phyloP scores from a whole-genome alignment of 2,329 filamentous ascomycete genomes.

The Neopestalotiopsis sp. region DNA sequence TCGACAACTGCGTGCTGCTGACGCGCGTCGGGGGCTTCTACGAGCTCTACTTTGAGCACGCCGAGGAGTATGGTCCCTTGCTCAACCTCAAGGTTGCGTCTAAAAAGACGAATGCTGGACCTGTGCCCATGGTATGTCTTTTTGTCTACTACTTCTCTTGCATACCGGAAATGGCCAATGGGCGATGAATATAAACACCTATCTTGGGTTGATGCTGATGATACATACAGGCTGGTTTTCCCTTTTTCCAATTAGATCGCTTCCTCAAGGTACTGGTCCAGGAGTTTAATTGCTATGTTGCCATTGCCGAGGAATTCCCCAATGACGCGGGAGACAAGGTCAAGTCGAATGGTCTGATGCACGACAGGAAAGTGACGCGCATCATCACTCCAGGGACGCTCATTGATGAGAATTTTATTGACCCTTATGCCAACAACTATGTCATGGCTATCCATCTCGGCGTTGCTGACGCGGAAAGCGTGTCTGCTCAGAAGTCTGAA shows the following conservation, averaged over 20 bases:
- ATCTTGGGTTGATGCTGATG: neutral
- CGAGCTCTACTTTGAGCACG: constrained; percentile 96
- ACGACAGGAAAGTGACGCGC: constrained; percentile 82
- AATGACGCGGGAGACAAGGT: constrained; percentile 72
- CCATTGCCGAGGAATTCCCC: constrained; percentile 90
- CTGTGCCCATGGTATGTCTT: constrained; percentile 78
- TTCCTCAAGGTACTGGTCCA: constrained; percentile 93
- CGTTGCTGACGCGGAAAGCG: constrained; percentile 29
- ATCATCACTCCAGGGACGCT: constrained; percentile 94
- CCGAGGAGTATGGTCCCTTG: constrained; percentile 83
- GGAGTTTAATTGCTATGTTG: constrained; percentile 88
- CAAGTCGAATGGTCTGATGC: constrained; percentile 79
- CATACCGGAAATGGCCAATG: neutral
- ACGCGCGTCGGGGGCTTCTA: constrained; percentile 96
- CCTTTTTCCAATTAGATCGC: constrained; percentile 88
- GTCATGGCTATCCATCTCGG: constrained; percentile 77
- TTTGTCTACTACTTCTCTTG: constrained; percentile 8
- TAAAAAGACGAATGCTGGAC: constrained; percentile 78
- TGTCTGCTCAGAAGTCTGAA: neutral
- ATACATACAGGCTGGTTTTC: constrained; percentile 77
- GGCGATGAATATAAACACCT: neutral
- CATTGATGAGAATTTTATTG: constrained; percentile 97
- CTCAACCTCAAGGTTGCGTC: constrained; percentile 85
- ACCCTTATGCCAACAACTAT: constrained; percentile 92
- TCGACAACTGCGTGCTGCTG: constrained; percentile 86